These are phyloP conservation scores for Aspergillus neotritici DNA, from an alignment of 2,329 filamentous ascomycete genomes.

Conservation along the genomic window DNA sequence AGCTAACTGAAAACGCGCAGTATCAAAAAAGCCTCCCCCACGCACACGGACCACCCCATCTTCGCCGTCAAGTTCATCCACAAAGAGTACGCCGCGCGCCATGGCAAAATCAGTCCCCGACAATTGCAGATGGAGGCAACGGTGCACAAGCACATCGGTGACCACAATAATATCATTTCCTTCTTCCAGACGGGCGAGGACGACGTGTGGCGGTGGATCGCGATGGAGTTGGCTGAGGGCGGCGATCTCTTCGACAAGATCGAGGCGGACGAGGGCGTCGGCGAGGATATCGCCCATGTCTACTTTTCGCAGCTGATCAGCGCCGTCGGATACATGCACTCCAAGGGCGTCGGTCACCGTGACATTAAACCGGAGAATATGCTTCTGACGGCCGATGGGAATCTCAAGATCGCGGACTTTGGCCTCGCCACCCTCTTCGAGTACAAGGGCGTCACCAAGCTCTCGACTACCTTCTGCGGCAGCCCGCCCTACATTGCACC, in stretches of 20 bases:
- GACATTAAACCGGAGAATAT: slow-evolving; percentile 96
- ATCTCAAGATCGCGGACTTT: slow-evolving; percentile 93
- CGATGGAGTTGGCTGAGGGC: slow-evolving; percentile 93
- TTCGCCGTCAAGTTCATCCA: slow-evolving; percentile 99
- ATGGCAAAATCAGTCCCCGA: slow-evolving; percentile 81
- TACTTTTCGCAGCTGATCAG: slow-evolving; percentile 91
- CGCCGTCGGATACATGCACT: slow-evolving; percentile 92
- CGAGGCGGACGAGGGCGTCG: slow-evolving; percentile 92
- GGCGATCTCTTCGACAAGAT: slow-evolving; percentile 99
- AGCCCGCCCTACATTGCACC: slow-evolving; percentile 97
- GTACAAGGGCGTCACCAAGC: slow-evolving; percentile 75
- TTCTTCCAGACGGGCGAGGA: slow-evolving; percentile 89
- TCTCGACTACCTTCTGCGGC: slow-evolving; percentile 84
- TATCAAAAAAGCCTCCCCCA: slow-evolving; percentile 86
- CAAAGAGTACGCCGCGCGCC: slow-evolving; percentile 85
- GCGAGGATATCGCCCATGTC: slow-evolving; percentile 88
- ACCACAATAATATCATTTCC: slow-evolving; percentile 89
- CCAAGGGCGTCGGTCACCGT: slow-evolving; percentile 88
- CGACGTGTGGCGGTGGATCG: slow-evolving; percentile 86
- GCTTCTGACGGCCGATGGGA: slow-evolving; percentile 73
- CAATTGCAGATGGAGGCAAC: slow-evolving; percentile 90
- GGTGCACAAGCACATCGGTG: slow-evolving; percentile 79
- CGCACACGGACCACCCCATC: slow-evolving; percentile 62
- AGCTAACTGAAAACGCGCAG: slow-evolving; percentile 41
- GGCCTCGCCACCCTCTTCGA: slow-evolving; percentile 91